Conservation (phyloP, 345 rosid species). For the Camelina hispida region DNA sequence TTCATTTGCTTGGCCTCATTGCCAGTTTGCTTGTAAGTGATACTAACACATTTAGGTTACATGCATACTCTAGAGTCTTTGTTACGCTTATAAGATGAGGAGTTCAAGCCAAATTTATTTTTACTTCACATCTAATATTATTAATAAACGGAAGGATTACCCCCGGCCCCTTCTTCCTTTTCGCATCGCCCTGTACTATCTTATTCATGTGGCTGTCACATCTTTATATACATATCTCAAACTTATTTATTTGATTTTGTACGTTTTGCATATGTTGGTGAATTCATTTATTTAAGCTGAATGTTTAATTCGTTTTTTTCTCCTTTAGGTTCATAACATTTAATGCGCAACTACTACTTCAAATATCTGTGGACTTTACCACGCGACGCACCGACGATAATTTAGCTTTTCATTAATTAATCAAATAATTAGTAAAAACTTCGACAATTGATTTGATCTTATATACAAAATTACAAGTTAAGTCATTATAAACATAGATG, state of each 20-base stretch:
- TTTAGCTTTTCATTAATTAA: background rate
- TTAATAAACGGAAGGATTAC: background rate
- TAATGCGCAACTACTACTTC: constrained; percentile 23
- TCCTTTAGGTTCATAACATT: constrained; percentile 26
- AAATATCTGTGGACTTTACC: constrained; percentile 30
- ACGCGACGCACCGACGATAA: constrained; percentile 27
- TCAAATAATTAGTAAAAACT: background rate
- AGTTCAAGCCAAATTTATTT: no score
- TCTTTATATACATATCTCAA: background rate
- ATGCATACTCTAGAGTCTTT: no score
- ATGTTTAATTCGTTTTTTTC: constrained; percentile 17
- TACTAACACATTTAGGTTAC: no score
- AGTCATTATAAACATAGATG: background rate
- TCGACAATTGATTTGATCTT: background rate
- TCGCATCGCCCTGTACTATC: background rate
- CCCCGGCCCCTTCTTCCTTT: background rate
- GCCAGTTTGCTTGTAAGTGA: no score
- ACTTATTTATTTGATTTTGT: background rate
- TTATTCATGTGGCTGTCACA: constrained; percentile 4
- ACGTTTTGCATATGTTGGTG: constrained; percentile 35
- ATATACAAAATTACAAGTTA: no score
- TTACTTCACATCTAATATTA: background rate
- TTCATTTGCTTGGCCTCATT: no score
- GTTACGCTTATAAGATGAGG: no score
- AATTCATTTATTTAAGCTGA: constrained; percentile 34